Evolutionary conservation across 106 monocot species (phyloP), one percentile per base, ranked within the genome.

Genomic region (Dendrobium officinale): DNA sequence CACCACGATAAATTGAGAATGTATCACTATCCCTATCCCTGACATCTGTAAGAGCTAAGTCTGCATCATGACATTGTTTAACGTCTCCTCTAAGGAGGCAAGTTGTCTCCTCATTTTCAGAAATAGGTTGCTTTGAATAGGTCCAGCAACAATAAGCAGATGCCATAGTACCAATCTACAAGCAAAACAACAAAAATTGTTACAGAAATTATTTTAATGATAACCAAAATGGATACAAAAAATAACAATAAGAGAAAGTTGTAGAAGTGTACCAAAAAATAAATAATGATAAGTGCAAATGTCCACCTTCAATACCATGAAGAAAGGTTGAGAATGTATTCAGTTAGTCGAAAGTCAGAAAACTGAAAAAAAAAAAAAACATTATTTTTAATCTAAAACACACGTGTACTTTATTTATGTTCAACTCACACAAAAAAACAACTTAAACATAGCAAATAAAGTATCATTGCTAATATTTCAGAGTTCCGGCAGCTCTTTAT

Each of bases 221-320:
- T 9, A 58, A 22, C 10, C 61, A 61, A 61, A n/a, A 61, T 4
- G 6, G 7, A 19, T 61, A n/a, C 5, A 29, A 0, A 18, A 59
- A 73, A 55, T n/a, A 26, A 82, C 18, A 77, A 9, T 61, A 31
- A 73, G 67, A 43, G 58, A 64, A n/a, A n/a, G 26, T 20, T n/a
- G 10, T 2, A 22, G 22, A 56, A 86, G 79, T 26, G 26, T 85
- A 92, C 92, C 86, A 72, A 73, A 83, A 92, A 92, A 86, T 92
- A 93, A 45, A 90, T 31, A 59, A 90, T 88, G 29, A 90, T 90
- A 31, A 93, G 49, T 4, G 85, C 49, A 45, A 93, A 90, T 4
- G 93, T 93, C 93, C 93, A 93, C 87, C 93, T 93, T 85, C 82
- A 84, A 66, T 80, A 85, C 76, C 67, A 48, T 78, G 24, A 10